Evolutionary conservation across 768 basidiomycete genomes (phyloP).

Genomic region (Tephrocybe sp.): DNA sequence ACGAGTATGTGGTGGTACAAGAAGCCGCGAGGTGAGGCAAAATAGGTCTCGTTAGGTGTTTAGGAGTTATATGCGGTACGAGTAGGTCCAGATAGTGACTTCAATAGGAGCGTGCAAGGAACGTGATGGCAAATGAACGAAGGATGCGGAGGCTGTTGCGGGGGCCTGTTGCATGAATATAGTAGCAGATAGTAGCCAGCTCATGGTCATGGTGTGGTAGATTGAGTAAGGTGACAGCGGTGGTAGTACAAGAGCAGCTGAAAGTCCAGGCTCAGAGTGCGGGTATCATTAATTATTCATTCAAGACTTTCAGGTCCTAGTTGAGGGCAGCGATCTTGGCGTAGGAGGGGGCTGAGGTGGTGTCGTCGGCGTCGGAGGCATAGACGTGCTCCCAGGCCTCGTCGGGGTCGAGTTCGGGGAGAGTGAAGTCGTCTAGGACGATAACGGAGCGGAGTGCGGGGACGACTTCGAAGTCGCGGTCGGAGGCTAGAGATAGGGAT

Average conservation of each 20-base stretch:
- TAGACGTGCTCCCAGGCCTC: slow-evolving; percentile 63
- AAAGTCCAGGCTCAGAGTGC: neutral
- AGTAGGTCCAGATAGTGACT: too few species aligned
- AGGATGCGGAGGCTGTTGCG: neutral
- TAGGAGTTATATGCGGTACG: too few species aligned
- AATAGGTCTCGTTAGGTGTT: neutral
- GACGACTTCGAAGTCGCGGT: slow-evolving; percentile 57
- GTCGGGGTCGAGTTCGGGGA: slow-evolving; percentile 42
- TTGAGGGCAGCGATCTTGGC: slow-evolving; percentile 33
- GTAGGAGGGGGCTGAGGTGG: slow-evolving; percentile 34
- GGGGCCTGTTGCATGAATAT: too few species aligned
- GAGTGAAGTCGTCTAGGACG: slow-evolving; percentile 49
- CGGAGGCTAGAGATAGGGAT: slow-evolving; percentile 22
- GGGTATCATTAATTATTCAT: neutral
- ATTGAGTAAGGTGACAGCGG: too few species aligned
- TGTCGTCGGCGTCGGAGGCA: slow-evolving; percentile 36
- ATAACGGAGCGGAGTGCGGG: slow-evolving; percentile 56
- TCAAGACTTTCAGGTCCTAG: slow-evolving; percentile 1
- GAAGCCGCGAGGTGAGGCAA: too few species aligned
- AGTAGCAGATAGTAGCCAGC: too few species aligned
- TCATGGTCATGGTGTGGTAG: too few species aligned
- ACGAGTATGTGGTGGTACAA: neutral
- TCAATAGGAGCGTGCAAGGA: neutral
- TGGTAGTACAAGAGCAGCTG: neutral
- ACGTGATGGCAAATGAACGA: neutral